phyloP scores from a whole-genome alignment of 108 stramenopile species.

The Ochromonas danica region DNA sequence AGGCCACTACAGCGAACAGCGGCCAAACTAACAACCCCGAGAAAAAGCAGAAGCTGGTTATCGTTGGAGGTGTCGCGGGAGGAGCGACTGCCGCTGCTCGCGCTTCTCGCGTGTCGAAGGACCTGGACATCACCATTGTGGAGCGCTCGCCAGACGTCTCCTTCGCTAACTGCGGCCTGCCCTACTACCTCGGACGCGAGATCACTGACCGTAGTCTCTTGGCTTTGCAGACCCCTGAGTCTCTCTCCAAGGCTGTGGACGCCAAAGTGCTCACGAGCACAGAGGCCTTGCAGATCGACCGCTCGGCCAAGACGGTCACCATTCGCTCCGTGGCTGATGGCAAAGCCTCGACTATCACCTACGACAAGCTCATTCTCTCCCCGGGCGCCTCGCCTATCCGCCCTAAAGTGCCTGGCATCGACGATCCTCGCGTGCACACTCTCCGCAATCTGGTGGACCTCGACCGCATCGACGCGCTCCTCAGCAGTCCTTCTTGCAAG shows the following conservation, averaged over 20 bases:
- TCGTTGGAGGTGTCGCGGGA: neutral
- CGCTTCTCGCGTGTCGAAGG: neutral
- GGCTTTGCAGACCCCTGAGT: neutral
- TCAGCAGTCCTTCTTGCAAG: neutral
- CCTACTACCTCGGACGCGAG: neutral
- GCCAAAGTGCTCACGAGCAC: neutral
- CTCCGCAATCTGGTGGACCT: neutral
- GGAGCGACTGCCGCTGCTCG: neutral
- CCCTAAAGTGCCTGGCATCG: neutral
- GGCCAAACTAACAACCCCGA: too few species aligned
- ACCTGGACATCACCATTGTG: neutral
- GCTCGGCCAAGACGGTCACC: neutral
- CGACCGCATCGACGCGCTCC: neutral
- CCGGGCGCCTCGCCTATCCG: slow-evolving; percentile 3
- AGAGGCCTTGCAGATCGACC: neutral
- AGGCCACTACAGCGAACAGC: too few species aligned
- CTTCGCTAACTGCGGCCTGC: neutral
- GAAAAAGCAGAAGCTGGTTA: neutral
- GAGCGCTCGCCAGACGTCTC: neutral
- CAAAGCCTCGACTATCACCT: neutral
- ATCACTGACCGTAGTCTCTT: neutral
- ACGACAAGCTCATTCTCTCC: neutral
- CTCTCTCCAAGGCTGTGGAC: neutral
- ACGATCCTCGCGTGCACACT: neutral
- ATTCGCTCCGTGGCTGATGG: neutral